Conservation (phyloP, 2,329 filamentous ascomycete species). For the Colletotrichum godetiae region DNA sequence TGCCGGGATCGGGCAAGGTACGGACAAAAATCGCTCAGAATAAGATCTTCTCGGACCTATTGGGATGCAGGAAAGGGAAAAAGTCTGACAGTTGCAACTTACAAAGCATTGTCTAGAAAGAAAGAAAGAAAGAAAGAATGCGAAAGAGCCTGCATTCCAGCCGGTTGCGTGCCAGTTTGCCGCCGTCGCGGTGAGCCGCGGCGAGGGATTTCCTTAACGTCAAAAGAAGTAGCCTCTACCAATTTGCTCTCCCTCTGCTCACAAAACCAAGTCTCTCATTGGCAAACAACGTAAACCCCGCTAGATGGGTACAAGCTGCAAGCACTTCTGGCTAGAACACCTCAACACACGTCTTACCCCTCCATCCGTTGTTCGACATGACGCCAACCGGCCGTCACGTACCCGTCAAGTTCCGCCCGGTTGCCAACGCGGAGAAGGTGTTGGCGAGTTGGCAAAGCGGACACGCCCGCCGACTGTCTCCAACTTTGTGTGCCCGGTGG, state of each 20-base stretch:
- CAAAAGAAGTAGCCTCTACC: conserved; percentile 21
- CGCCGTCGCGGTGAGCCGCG: conserved; percentile 10
- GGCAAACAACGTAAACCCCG: background rate
- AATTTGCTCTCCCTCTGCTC: background rate
- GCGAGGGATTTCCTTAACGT: background rate
- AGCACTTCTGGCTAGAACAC: conserved; percentile 29
- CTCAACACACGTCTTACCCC: background rate
- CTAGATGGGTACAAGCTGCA: conserved; percentile 15
- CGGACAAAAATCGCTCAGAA: conserved; percentile 18
- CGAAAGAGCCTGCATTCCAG: background rate
- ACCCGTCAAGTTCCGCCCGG: conserved; percentile 10
- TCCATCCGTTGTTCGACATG: conserved; percentile 20
- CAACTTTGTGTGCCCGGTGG: background rate
- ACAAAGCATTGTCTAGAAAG: conserved; percentile 7
- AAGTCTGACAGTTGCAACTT: background rate
- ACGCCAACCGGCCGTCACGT: conserved; percentile 29
- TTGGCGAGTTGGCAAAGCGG: conserved; percentile 13
- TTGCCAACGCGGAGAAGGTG: background rate
- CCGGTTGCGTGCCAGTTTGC: conserved; percentile 3
- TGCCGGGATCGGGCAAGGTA: conserved; percentile 1
- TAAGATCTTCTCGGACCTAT: conserved; percentile 7
- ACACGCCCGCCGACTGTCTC: background rate
- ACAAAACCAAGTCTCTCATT: conserved; percentile 2
- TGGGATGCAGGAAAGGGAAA: background rate
- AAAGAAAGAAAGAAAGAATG: background rate